Percentiles rank a stretch among this genome's conserved stretches.
These are phyloP conservation scores for Suhomyces bokatorum DNA, from an alignment of 1,139 yeast genomes.

Conservation along the genomic window DNA sequence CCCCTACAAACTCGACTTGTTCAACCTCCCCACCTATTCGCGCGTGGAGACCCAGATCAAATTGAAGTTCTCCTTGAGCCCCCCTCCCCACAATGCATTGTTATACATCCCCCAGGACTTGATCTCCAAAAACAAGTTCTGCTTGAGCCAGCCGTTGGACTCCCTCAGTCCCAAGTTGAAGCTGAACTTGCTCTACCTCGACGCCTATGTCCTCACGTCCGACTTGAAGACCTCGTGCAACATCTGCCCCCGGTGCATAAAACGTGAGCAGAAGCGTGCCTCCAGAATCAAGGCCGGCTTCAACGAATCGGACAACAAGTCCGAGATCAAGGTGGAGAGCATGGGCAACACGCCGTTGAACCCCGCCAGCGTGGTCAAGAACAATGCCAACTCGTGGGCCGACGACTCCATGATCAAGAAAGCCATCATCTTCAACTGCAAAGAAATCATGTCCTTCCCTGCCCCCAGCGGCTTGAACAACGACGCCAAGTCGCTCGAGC, in stretches of 20 bases:
- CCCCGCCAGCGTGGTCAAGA: slow-evolving; percentile 33
- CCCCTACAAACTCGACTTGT: slow-evolving; percentile 59
- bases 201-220: slow-evolving; percentile 65
- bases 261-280: slow-evolving; percentile 91
- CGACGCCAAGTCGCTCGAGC: slow-evolving; percentile 54
- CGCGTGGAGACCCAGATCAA: slow-evolving; percentile 96
- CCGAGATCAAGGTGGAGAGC: slow-evolving; percentile 11
- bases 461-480: slow-evolving; percentile 52
- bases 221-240: slow-evolving; percentile 58
- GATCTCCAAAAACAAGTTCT: slow-evolving; percentile 78
- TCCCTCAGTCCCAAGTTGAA: slow-evolving; percentile 46
- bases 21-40: slow-evolving; percentile 72
- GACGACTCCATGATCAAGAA: slow-evolving; percentile 71
- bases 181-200: slow-evolving; percentile 59
- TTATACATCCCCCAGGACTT: slow-evolving; percentile 84
- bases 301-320: slow-evolving; percentile 51
- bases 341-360: slow-evolving; percentile 14
- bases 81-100: slow-evolving; percentile 70
- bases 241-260: slow-evolving; percentile 84
- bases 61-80: slow-evolving; percentile 62
- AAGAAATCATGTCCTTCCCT: slow-evolving; percentile 78
- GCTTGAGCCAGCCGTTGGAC: slow-evolving; percentile 51
- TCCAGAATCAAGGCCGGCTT: slow-evolving; percentile 77
- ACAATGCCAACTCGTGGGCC: slow-evolving; percentile 66
- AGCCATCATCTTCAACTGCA: slow-evolving; percentile 87